phyloP scores from a whole-genome alignment of 306 rosid genomes.

The Carpinus fangiana region DNA sequence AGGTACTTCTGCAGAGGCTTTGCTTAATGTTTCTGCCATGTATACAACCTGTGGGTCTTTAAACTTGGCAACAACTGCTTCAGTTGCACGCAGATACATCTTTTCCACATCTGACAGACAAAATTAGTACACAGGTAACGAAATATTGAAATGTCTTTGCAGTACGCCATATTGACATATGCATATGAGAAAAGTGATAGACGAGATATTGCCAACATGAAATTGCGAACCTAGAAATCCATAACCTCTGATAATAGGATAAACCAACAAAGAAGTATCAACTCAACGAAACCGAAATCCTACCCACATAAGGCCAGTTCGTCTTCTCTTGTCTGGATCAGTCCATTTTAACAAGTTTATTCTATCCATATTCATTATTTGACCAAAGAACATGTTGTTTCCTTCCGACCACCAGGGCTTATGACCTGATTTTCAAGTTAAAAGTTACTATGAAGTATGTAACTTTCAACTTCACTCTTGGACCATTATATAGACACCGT shows the following conservation, averaged over 20 bases:
- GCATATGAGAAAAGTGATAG: constrained; percentile 1
- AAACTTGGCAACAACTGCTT: constrained; percentile 66
- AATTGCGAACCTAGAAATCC: constrained; percentile 6
- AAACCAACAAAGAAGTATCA: not conserved
- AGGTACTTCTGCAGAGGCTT: constrained; percentile 48
- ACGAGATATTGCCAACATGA: not conserved
- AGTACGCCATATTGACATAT: not conserved
- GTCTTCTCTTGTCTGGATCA: not conserved
- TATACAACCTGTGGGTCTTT: constrained; percentile 59
- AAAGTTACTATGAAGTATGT: not conserved
- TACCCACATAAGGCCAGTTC: not conserved
- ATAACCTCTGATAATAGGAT: not conserved
- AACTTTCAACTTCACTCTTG: not conserved
- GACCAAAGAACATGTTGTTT: not conserved
- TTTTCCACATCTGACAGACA: constrained; percentile 59
- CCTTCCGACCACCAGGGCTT: not conserved
- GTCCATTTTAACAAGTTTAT: not conserved
- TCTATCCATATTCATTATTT: not conserved
- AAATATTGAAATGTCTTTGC: constrained; percentile 6
- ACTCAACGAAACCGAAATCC: not conserved
- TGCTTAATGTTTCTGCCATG: constrained; percentile 46
- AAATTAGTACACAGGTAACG: constrained; percentile 19
- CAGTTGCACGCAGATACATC: constrained; percentile 46
- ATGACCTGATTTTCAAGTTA: not conserved
- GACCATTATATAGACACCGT: not conserved